phyloP scores from a whole-genome alignment of 305 asterid species.

The Striga hermonthica region DNA sequence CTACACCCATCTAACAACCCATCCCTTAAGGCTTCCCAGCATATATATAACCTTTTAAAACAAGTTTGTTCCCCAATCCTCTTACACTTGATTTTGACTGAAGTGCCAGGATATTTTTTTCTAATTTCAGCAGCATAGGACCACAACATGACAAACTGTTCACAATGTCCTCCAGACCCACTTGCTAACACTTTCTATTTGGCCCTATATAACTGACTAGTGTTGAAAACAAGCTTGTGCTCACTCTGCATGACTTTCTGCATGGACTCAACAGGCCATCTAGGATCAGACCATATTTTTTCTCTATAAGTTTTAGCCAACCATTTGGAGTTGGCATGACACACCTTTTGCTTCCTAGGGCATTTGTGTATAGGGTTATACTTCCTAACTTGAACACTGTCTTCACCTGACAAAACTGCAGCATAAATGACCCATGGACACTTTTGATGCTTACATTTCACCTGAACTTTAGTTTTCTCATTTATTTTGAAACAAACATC shows the following conservation, averaged over 20 bases:
- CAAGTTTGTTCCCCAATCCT: background rate
- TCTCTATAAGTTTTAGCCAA: background rate
- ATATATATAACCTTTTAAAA: background rate
- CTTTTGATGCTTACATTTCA: background rate
- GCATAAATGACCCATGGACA: constrained; percentile 14
- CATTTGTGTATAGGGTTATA: background rate
- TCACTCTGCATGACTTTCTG: background rate
- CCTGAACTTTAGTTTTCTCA: background rate
- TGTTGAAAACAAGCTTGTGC: background rate
- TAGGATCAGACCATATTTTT: background rate
- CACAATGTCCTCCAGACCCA: background rate
- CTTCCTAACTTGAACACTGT: background rate
- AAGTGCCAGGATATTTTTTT: background rate
- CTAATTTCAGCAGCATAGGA: background rate
- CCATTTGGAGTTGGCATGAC: background rate
- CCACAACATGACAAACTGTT: background rate
- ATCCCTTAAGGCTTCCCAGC: background rate
- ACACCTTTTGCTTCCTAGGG: background rate
- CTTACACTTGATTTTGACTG: background rate
- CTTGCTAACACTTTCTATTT: background rate
- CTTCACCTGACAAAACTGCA: background rate
- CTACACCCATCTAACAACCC: background rate
- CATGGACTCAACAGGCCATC: background rate
- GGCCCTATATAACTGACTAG: background rate
- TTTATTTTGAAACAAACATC: background rate